Base-by-base conservation (phyloP, 164 flowering plant species). In the Stephania japonica region DNA sequence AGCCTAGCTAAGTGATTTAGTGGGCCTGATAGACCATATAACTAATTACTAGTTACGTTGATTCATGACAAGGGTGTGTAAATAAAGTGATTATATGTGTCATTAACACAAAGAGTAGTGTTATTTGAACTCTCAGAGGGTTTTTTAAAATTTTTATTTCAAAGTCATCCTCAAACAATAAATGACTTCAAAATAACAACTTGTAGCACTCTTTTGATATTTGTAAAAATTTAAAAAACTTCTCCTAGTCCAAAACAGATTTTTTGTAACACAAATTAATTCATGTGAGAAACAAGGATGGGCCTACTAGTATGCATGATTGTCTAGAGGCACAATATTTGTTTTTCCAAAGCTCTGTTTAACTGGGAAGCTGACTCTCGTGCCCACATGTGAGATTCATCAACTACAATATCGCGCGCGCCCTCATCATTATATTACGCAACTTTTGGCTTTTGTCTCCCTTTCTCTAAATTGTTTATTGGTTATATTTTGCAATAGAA, bases 351-450 rank as follows among this genome's bases (percentile, higher is more conserved):
- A 69, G 70, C 59, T 50, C 59, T 16, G 38, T 77, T 67, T 63
- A 78, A 38, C 75, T 77, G 38, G 81, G 80, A 79, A 47, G 74
- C 81, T 74, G 85, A 79, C n/a, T 71, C 88, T 84, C 87, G 82
- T 85, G 91, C 91, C 64, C 71, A 77, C 91, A 86, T 86, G 91
- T 85, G 91, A 83, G 79, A 80, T 75, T 86, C 77, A 81, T 79
- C 82, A 79, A 83, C 69, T 77, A 41, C 85, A 84, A 81, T 82
- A 75, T 76, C 81, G 75, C 59, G 80, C 81, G 75, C 59, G 80
- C 73, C 78, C 76, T 78, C 84, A 81, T 81, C 82, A 80, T 77
- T 19, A 56, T 56, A 19, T 56, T 6, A 56, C 62, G 62, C 18
- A 56, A 19, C 62, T 56, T 56, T 56, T 56, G 62, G 62, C 62